Percentiles rank a stretch among this genome's conserved stretches.
phyloP scores from a whole-genome alignment of 2,329 filamentous ascomycete species.

The Teratosphaeria nubilosa region DNA sequence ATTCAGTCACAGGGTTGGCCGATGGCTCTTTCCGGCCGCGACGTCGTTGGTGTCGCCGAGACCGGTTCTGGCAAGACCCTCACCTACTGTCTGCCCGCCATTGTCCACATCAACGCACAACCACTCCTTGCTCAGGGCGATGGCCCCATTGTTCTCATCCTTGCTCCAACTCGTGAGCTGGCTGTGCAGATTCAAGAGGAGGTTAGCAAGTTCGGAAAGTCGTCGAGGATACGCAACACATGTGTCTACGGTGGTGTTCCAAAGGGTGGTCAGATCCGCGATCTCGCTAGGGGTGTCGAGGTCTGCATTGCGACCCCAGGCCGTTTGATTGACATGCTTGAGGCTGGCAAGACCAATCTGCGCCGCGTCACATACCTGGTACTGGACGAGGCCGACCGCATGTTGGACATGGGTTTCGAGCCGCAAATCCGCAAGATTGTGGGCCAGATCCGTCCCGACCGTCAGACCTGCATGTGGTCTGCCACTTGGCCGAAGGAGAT shows the following conservation, averaged over 20 bases:
- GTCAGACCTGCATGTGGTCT: conserved; percentile 99
- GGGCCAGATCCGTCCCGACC: conserved; percentile 89
- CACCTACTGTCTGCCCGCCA: conserved; percentile 94
- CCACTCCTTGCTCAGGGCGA: conserved; percentile 90
- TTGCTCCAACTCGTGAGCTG: conserved; percentile 93
- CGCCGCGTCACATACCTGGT: conserved; percentile 96
- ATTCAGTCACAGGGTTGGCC: conserved; percentile 99
- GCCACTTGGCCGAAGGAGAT: conserved; percentile 99
- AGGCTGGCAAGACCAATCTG: conserved; percentile 95
- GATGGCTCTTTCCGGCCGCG: conserved; percentile 95
- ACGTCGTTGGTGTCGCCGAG: conserved; percentile 98
- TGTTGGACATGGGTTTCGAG: conserved; percentile 99
- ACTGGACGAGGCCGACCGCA: conserved; percentile 96
- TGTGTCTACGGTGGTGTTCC: conserved; percentile 99
- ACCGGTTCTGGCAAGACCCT: conserved; percentile 98
- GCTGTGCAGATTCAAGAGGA: conserved; percentile 98
- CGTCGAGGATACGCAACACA: conserved; percentile 94
- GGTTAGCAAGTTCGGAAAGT: conserved; percentile 97
- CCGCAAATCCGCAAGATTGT: conserved; percentile 99
- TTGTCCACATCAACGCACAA: conserved; percentile 99
- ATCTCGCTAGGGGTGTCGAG: conserved; percentile 89
- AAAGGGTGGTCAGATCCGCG: conserved; percentile 92
- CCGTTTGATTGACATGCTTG: conserved; percentile 96
- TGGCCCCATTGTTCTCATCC: conserved; percentile 89
- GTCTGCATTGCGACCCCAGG: conserved; percentile 97